Evolutionary conservation across 257 asterid species (phyloP).

Genomic region (Solanum sitiens): DNA sequence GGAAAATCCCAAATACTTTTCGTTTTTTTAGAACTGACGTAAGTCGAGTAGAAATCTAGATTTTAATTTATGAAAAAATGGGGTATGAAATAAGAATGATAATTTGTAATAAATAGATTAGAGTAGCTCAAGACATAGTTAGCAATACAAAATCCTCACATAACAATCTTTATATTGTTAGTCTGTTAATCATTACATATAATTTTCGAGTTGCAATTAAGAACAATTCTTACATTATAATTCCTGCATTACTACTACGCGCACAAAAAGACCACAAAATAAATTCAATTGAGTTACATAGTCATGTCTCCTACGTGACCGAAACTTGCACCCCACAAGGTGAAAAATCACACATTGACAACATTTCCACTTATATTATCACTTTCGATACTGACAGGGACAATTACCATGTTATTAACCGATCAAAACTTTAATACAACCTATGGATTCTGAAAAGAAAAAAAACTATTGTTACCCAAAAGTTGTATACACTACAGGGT

Average conservation of each 20-base stretch:
- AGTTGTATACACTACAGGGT: not conserved
- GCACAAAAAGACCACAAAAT: not conserved
- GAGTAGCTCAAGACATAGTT: not conserved
- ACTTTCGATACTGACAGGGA: not conserved
- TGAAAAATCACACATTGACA: not conserved
- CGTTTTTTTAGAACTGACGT: not conserved
- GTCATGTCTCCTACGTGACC: too few species aligned
- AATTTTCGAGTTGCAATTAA: not conserved
- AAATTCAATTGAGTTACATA: not conserved
- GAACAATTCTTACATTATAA: not conserved
- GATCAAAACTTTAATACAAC: not conserved
- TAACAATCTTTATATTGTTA: not conserved
- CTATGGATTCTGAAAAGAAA: not conserved
- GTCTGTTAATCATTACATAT: not conserved
- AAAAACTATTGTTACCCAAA: not conserved
- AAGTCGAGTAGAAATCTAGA: not conserved
- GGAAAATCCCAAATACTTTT: not conserved
- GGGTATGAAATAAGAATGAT: not conserved
- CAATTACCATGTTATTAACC: not conserved
- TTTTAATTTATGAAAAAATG: not conserved
- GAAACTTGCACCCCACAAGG: not conserved
- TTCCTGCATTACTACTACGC: not conserved
- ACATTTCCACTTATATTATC: not conserved
- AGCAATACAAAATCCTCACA: not conserved
- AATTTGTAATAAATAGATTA: not conserved